phyloP scores from a whole-genome alignment of 192 early-diverging fungal species.

The Piromyces finnis region DNA sequence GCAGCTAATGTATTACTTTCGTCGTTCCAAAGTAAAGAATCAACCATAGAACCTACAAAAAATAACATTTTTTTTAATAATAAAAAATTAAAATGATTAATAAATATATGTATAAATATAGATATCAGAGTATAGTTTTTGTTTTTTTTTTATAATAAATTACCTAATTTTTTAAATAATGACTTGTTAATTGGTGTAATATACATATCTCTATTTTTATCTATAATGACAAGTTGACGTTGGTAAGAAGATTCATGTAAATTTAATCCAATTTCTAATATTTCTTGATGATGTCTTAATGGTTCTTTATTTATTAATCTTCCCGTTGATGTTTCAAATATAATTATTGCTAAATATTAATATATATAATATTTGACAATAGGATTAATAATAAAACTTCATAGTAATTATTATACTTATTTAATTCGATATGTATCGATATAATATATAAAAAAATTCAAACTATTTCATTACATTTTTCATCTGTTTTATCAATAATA shows the following conservation, averaged over 20 bases:
- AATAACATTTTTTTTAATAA: no score
- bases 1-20: slow-evolving; percentile 24
- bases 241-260: slow-evolving; percentile 8
- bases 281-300: slow-evolving; percentile 20
- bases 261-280: slow-evolving; percentile 24
- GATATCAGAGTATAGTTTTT: no score
- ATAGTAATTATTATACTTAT: no score
- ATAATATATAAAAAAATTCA: slow-evolving; percentile 5
- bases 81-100: no score
- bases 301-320: slow-evolving; percentile 16
- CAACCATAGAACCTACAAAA: slow-evolving; percentile 26
- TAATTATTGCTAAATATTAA: slow-evolving; percentile 11
- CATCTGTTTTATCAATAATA: slow-evolving; percentile 26
- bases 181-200: slow-evolving; percentile 18
- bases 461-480: slow-evolving; percentile 17
- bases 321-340: slow-evolving; percentile 25
- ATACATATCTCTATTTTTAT: slow-evolving; percentile 38
- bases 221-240: slow-evolving; percentile 23
- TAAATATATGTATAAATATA: no score
- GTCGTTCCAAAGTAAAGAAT: slow-evolving; percentile 33
- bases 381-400: no score
- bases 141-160: no score
- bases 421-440: no score
- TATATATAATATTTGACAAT: no score
- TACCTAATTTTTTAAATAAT: slow-evolving; percentile 24